Base-by-base conservation (phyloP, 352 stramenopile genomes). In the Globisporangium camurandrum region DNA sequence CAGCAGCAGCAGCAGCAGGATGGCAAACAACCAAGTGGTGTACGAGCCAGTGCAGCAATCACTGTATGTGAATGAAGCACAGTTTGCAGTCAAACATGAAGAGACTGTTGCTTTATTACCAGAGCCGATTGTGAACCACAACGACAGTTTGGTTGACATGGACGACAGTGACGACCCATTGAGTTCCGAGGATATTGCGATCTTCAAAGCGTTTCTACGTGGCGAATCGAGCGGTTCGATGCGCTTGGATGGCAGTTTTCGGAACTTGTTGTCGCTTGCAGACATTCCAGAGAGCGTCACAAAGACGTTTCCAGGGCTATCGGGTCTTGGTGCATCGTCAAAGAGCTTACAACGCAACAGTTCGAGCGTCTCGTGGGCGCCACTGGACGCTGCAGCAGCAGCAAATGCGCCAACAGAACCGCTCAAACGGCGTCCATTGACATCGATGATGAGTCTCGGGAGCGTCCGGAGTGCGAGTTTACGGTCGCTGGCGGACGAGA, bases 121-220 rank as follows among this genome's bases (percentile, higher is more conserved):
- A 3, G 71, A 84, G 46, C 71, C 69, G 8, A 78, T 83, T 42
- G 34, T 80, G 14, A 45, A 57, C 49, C n/a, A n/a, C n/a, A n/a
- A n/a, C n/a, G n/a, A n/a, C n/a, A n/a, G n/a, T n/a, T n/a, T n/a
- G n/a, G n/a, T n/a, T n/a, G n/a, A n/a, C n/a, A 26, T 40, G 9
- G 63, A 75, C 17, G 65, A 78, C 24, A 56, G 42, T 20, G 67
- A 81, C 28, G 71, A 84, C 34, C 52, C 64, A 43, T 81, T 84
- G 64, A 81, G 62, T 40, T 55, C 71, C 11, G 71, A 84, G 45
- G 71, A 84, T 23, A 59, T 84, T 22, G 71, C 72, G 59, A 84
- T 84, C 46, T 59, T 84, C 39, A 81, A 81, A 26, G 69, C 65
- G 33, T 79, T 84, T 46, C 54, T 84, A 41, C 71, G 69, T 23